Base-by-base conservation (phyloP, 202 grass and related monocot species). In the Schoenoplectus triqueter region DNA sequence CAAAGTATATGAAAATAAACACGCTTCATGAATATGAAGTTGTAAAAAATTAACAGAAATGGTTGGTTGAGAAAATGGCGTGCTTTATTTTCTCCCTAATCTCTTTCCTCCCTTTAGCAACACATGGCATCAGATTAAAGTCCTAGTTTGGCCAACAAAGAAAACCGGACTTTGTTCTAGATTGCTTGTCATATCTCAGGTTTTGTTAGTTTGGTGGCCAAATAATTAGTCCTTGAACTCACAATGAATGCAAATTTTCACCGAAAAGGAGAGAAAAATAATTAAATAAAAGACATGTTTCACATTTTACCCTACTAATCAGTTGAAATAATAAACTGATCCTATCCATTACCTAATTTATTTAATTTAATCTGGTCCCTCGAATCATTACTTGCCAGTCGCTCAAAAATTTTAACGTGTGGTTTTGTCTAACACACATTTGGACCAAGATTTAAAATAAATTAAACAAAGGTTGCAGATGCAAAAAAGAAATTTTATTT, bases 111-210 rank as follows among this genome's bases (percentile, higher is more conserved):
- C 21, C 20, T 40, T 44, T 62, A 66, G n/a, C 61, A 82, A 42
- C 61, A 39, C 66, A 82, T 66, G 5, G 8, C 41, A 57, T 41
- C 48, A 69, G 81, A 69, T 76, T 55, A 10, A 83, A 59, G 81
- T 83, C 66, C 6, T 18, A 69, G 66, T 83, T 83, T 57, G 81
- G 65, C 51, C 65, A 83, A 66, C 81, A 54, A 83, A 51, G 14
- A 18, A 19, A 83, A 69, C 62, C 17, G 47, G 1, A 49, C 41
- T 66, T 50, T 45, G 57, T 45, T 66, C 66, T 8, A 49, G 14
- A 66, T 81, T 47, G 51, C 52, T 73, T 73, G 69, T 78, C 31
- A 14, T 44, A 59, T 39, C 13, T 13, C 2, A 57, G 54, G 15
- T 19, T 78, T 44, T 3, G 9, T 78, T 78, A 41, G 74, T 78